A percentile compares a stretch with the other conserved stretches of the same genome.
Conservation (phyloP, 768 basidiomycete species). For the Crepidotus variabilis region DNA sequence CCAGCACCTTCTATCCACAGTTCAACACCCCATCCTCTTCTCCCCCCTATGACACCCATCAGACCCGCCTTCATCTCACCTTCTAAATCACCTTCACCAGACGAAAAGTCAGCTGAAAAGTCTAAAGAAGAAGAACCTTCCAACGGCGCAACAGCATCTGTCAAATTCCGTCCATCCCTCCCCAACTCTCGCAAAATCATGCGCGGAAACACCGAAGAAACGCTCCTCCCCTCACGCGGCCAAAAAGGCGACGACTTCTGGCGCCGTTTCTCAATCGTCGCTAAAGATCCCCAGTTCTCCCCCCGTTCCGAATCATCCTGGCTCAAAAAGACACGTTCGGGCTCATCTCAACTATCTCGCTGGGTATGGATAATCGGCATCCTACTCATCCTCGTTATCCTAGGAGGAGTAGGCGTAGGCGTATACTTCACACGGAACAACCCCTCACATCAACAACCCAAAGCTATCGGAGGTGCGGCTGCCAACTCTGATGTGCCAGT, state of each 20-base stretch:
- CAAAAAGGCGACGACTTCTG: slow-evolving; percentile 83
- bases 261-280: slow-evolving; percentile 83
- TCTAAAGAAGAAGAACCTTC: not conserved
- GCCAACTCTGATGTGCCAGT: slow-evolving; percentile 3
- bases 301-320: slow-evolving; percentile 43
- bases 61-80: slow-evolving; percentile 42
- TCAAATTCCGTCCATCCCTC: slow-evolving; percentile 40
- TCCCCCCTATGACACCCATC: slow-evolving; percentile 73
- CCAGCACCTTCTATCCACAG: slow-evolving; percentile 20
- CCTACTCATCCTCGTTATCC: slow-evolving; percentile 48
- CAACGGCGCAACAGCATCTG: slow-evolving; percentile 12
- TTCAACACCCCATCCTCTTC: slow-evolving; percentile 64
- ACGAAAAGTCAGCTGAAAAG: too few species aligned
- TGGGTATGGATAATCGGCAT: slow-evolving; percentile 74
- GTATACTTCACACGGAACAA: slow-evolving; percentile 54
- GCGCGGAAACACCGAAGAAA: slow-evolving; percentile 65
- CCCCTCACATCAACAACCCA: slow-evolving; percentile 48
- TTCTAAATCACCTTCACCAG: not conserved
- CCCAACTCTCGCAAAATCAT: slow-evolving; percentile 48
- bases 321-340: slow-evolving; percentile 60
- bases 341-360: slow-evolving; percentile 48
- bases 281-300: slow-evolving; percentile 38
- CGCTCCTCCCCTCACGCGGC: slow-evolving; percentile 61
- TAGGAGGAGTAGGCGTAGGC: slow-evolving; percentile 55
- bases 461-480: slow-evolving; percentile 56